Conservation (phyloP, 2,329 filamentous ascomycete species). For the Fusarium agapanthi region DNA sequence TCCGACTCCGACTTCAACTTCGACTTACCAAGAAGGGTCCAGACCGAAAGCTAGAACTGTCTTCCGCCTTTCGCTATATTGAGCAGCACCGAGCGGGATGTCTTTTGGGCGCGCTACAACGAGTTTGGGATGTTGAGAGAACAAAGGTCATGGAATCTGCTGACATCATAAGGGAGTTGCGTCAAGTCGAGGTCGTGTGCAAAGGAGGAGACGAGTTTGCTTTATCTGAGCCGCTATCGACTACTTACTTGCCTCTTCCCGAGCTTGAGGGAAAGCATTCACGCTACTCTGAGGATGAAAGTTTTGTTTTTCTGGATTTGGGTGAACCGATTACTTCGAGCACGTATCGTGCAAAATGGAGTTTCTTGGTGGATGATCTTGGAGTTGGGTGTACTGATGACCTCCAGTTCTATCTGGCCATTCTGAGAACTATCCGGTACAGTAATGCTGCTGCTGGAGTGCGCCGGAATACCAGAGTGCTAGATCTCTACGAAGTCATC, state of each 20-base stretch:
- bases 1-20: conserved; percentile 9
- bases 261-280: conserved; percentile 28
- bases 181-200: conserved; percentile 15
- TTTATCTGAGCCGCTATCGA: neutral
- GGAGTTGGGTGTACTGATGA: conserved; percentile 25
- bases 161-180: conserved; percentile 7
- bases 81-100: neutral
- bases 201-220: neutral
- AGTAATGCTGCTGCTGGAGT: conserved; percentile 8
- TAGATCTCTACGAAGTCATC: conserved; percentile 35
- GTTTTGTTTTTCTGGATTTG: conserved; percentile 25
- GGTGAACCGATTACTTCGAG: conserved; percentile 12
- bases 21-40: neutral
- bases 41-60: neutral
- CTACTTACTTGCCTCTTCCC: conserved; percentile 26
- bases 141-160: neutral
- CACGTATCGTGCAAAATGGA: conserved; percentile 26
- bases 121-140: conserved; percentile 11
- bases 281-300: conserved; percentile 25
- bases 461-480: neutral
- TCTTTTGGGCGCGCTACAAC: conserved; percentile 10
- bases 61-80: conserved; percentile 13
- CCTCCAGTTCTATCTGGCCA: conserved; percentile 25
- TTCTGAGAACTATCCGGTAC: conserved; percentile 12
- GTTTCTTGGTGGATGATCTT: conserved; percentile 31